phyloP scores from a whole-genome alignment of 2,329 filamentous ascomycete genomes.

The Fusarium falciforme region DNA sequence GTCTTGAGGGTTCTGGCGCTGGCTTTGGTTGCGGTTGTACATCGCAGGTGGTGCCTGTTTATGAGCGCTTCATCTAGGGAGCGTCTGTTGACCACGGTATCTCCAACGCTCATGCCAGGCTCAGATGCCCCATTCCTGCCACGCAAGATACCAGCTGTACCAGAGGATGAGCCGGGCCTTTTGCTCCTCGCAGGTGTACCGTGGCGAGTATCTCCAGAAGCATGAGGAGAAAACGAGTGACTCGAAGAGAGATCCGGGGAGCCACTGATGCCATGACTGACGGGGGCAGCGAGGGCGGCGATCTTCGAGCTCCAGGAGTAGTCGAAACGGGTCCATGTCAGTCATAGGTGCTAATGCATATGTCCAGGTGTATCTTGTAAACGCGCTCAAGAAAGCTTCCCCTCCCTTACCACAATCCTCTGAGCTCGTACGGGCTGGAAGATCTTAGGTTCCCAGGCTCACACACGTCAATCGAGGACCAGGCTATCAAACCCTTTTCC shows the following conservation, averaged over 20 bases:
- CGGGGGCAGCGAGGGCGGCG: neutral
- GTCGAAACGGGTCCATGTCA: neutral
- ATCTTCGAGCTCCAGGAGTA: neutral
- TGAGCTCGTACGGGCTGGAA: neutral
- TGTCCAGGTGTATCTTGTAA: neutral
- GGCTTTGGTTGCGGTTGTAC: neutral
- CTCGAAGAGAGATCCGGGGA: neutral
- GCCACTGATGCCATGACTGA: neutral
- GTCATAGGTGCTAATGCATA: neutral
- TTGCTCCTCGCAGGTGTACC: neutral
- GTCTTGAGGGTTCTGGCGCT: neutral
- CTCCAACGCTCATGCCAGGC: neutral
- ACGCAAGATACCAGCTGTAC: too few relatives aligned
- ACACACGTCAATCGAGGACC: neutral
- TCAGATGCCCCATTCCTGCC: too few relatives aligned
- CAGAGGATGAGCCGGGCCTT: neutral
- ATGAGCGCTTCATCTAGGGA: neutral
- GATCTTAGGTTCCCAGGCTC: neutral
- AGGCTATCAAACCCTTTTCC: neutral
- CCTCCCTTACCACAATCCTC: neutral
- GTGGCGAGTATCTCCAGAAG: too few relatives aligned
- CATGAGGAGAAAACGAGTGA: neutral
- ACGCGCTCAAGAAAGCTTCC: neutral
- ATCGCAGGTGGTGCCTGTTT: neutral
- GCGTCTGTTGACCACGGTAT: neutral